Base-by-base conservation (phyloP, 768 basidiomycete species). In the Tulasnella sp. region DNA sequence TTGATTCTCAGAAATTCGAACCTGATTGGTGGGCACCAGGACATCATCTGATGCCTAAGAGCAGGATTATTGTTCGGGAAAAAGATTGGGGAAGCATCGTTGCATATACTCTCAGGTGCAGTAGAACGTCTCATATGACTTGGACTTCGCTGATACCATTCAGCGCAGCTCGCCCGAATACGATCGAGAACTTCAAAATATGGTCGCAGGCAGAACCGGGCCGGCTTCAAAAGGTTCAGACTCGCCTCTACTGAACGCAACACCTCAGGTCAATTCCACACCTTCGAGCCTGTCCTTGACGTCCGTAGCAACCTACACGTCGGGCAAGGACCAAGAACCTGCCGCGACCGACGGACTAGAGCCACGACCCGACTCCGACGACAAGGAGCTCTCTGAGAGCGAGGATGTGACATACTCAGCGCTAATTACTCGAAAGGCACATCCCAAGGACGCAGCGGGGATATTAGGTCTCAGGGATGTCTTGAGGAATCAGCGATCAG, bases 21-120 rank as follows among this genome's bases (percentile, higher is more conserved):
- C 89, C 89, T 1, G 84, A 82, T 37, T 92, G 90, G 90, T 90
- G 88, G 89, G 78, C 77, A 17, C 80, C 79, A 22, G 83, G 83
- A 9, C 87, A 82, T 77, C 88, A 91, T 80, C 86, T 84, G 37
- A 81, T 89, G 19, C 89, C 90, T n/a, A 86, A 86, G 3, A 84
- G 87, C 8, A 88, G 86, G 76, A 82, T 90, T 5, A 83, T 90
- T 73, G 85, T 91, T 9, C 78, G 85, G 65, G 90, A 91, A 77
- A 83, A 85, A 76, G 89, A 90, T 78, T 89, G 87, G 89, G 89
- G 89, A 8, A 90, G 89, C 77, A 86, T 92, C 64, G 91, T 91
- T 75, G 87, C 90, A 6, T 90, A 89, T 79, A 90, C 89, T 8
- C 79, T 91, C 66, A 89, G 88, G 89, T 89, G 74, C 22, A 81